Base-by-base conservation (phyloP, 129 eudicot species). In the Centaurea solstitialis region DNA sequence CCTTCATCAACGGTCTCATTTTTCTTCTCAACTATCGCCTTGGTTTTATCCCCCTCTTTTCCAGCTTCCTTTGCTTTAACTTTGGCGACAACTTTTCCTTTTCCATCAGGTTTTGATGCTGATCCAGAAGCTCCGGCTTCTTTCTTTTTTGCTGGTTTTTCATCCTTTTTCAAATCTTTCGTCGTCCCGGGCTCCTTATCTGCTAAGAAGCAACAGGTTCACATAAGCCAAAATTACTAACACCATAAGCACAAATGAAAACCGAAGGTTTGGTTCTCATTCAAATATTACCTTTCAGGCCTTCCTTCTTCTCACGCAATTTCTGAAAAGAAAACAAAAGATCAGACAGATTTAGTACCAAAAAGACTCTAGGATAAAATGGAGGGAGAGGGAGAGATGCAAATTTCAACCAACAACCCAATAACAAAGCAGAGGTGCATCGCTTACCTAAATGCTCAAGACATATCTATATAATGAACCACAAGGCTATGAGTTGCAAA, bases 211-310 rank as follows among this genome's bases (percentile, higher is more conserved):
- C 45, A 71, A 74, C 28, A 70, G 22, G 15, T 5, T 4, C 20
- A 13, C 26, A 43, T n/a, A 65, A 50, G 45, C 13, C 66, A 70
- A 35, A 59, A 35, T 66, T 66, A 64, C 8, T 75, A 66, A 11
- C 59, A 81, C 37, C 71, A 15, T 2, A 72, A 50, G 37, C 40
- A 65, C 11, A 23, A 35, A 40, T 15, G 45, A 39, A 13, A 18
- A 68, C 43, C 21, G 67, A 72, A 21, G 61, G 22, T 9, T 45
- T 45, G 38, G 40, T 70, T 82, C 41, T 70, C 38, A 73, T 61
- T 41, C 43, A 21, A 43, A 72, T 37, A 24, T 72, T 90, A 94
- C 99, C 97, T 90, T 93, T 91, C 41, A 35, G 18, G 20, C 13
- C 79, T 76, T 83, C 95, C 72, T 93, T 84, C 82, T 83, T 91